A percentile compares a stretch with the other conserved stretches of the same genome.
These are phyloP conservation scores for Eurotiales sp. DNA, from an alignment of 2,329 filamentous ascomycete genomes.

Conservation along the genomic window DNA sequence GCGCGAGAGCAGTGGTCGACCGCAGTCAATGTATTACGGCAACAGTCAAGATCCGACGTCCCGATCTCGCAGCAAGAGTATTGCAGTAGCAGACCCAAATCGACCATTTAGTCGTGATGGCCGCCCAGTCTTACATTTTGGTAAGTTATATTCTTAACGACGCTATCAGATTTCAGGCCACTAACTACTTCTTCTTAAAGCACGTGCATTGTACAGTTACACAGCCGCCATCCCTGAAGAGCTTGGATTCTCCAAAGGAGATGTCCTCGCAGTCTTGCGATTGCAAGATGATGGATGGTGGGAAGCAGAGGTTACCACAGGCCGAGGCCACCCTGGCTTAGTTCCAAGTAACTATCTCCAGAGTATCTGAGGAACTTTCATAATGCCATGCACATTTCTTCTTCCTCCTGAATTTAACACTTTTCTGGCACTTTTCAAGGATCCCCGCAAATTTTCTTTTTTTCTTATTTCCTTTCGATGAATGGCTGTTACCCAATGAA, in stretches of 20 bases:
- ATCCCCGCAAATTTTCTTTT: background rate
- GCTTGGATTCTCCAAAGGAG: slow-evolving; percentile 85
- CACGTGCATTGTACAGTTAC: slow-evolving; percentile 91
- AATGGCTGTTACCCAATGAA: background rate
- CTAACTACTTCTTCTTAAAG: slow-evolving; percentile 45
- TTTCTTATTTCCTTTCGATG: background rate
- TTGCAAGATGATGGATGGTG: slow-evolving; percentile 99
- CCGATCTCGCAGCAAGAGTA: slow-evolving; percentile 70
- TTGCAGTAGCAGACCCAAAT: slow-evolving; percentile 67
- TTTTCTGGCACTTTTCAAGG: background rate
- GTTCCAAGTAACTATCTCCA: slow-evolving; percentile 67
- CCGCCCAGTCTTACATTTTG: slow-evolving; percentile 83
- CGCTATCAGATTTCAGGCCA: background rate
- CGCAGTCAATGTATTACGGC: slow-evolving; percentile 51
- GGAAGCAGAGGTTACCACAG: slow-evolving; percentile 84
- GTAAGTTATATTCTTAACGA: slow-evolving; percentile 56
- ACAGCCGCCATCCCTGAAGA: slow-evolving; percentile 93
- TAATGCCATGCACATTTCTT: slow-evolving; percentile 4
- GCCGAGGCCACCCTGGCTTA: slow-evolving; percentile 49
- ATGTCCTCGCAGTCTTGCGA: slow-evolving; percentile 80
- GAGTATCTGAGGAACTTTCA: slow-evolving; percentile 42
- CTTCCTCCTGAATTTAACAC: background rate
- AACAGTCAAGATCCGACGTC: slow-evolving; percentile 47
- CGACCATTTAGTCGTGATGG: slow-evolving; percentile 81
- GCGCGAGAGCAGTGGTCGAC: slow-evolving; percentile 41